Conservation (phyloP, 257 asterid species). For the Scutellaria baicalensis region DNA sequence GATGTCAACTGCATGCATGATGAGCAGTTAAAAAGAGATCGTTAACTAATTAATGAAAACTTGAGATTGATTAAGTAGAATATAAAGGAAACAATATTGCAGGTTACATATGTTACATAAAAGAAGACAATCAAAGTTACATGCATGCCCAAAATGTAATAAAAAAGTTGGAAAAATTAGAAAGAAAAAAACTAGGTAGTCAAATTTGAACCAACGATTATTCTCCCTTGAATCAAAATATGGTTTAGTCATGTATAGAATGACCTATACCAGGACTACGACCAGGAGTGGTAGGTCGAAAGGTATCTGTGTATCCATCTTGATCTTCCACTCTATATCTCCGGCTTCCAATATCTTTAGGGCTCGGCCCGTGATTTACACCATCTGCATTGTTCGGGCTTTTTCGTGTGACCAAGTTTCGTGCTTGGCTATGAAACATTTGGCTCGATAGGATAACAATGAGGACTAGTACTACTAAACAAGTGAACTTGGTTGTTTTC, state of each 20-base stretch:
- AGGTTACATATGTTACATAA: neutral
- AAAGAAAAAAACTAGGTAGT: neutral
- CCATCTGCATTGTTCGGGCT: neutral
- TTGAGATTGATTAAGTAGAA: neutral
- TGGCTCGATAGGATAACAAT: conserved; percentile 24
- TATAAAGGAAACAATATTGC: neutral
- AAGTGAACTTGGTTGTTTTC: neutral
- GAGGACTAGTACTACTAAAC: conserved; percentile 21
- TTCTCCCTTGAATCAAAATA: no score
- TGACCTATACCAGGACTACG: conserved; percentile 84
- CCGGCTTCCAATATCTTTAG: neutral
- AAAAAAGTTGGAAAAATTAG: neutral
- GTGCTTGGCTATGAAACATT: conserved; percentile 27
- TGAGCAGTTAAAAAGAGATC: neutral
- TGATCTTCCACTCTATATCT: conserved; percentile 11
- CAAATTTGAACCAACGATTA: neutral
- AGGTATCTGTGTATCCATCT: conserved; percentile 36
- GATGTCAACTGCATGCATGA: neutral
- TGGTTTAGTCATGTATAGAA: conserved; percentile 39
- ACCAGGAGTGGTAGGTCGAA: conserved; percentile 57
- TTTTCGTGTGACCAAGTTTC: conserved; percentile 5
- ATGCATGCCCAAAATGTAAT: neutral
- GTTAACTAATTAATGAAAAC: neutral
- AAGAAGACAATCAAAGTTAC: conserved; percentile 4
- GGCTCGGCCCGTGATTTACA: neutral